These are phyloP conservation scores for Ogataea naganishii DNA, from an alignment of 805 yeast species.

Conservation along the genomic window DNA sequence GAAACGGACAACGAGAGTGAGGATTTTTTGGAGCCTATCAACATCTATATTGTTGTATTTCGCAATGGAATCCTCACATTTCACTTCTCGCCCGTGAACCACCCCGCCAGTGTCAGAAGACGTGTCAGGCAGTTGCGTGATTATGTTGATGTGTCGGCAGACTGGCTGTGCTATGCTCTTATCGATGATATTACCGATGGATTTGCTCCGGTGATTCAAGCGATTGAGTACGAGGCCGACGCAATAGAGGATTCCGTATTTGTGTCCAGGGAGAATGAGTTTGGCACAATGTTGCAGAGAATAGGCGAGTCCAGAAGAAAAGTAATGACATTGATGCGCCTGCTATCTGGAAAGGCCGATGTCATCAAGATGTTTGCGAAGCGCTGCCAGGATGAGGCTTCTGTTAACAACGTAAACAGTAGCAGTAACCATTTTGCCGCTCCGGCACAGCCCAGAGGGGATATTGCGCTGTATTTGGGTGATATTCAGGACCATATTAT, in stretches of 20 bases:
- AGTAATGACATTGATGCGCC: conserved; percentile 87
- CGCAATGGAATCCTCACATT: conserved; percentile 59
- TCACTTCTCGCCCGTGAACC: conserved; percentile 60
- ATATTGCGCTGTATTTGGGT: conserved; percentile 84
- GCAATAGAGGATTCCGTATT: conserved; percentile 83
- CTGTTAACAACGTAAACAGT: no score
- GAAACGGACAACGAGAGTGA: conserved; percentile 77
- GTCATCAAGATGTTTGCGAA: conserved; percentile 95
- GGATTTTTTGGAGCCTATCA: conserved; percentile 75
- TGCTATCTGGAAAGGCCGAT: conserved; percentile 89
- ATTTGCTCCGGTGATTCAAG: conserved; percentile 72
- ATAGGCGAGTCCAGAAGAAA: conserved; percentile 87
- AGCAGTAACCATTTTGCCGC: conserved; percentile 4
- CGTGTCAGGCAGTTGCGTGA: conserved; percentile 74
- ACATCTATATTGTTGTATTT: conserved; percentile 66
- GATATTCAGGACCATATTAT: conserved; percentile 96
- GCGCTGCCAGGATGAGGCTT: conserved; percentile 73
- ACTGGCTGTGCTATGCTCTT: conserved; percentile 76
- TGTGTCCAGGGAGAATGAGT: conserved; percentile 65
- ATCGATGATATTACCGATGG: conserved; percentile 83
- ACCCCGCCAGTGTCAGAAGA: conserved; percentile 71
- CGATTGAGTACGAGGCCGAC: conserved; percentile 73
- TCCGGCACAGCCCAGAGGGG: conserved; percentile 67
- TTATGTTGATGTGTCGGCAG: conserved; percentile 69
- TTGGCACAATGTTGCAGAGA: conserved; percentile 64